Percentiles rank a stretch among this genome's conserved stretches.
phyloP scores from a whole-genome alignment of 2,329 filamentous ascomycete species.

The Didymella pinodella region DNA sequence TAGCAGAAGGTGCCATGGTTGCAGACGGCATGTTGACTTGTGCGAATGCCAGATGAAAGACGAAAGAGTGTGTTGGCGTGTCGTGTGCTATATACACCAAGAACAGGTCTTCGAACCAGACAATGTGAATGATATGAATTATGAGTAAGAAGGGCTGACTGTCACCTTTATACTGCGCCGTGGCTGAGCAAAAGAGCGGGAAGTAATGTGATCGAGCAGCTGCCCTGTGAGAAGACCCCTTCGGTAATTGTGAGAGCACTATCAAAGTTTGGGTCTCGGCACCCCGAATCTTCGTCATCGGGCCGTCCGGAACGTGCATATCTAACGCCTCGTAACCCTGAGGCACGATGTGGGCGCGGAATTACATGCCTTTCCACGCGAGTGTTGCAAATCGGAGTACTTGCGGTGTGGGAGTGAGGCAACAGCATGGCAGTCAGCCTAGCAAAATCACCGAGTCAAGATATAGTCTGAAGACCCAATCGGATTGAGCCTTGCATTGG shows the following conservation, averaged over 20 bases:
- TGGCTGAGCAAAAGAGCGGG: slow-evolving; percentile 3
- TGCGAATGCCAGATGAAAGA: background rate
- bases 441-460: slow-evolving; percentile 9
- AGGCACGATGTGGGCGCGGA: slow-evolving; percentile 3
- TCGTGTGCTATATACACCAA: background rate
- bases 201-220: slow-evolving; percentile 14
- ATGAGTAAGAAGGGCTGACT: background rate
- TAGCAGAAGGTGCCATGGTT: slow-evolving; percentile 13
- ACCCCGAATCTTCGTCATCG: slow-evolving; percentile 17
- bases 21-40: slow-evolving; percentile 11
- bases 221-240: slow-evolving; percentile 10
- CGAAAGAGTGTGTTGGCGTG: background rate
- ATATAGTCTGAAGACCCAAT: slow-evolving; percentile 10
- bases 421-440: slow-evolving; percentile 12
- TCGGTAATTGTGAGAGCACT: slow-evolving; percentile 8
- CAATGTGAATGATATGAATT: background rate
- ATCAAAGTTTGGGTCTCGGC: slow-evolving; percentile 18
- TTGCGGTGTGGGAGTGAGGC: slow-evolving; percentile 22
- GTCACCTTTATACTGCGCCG: slow-evolving; percentile 13
- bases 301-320: slow-evolving; percentile 15
- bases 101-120: background rate
- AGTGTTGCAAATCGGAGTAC: slow-evolving; percentile 6
- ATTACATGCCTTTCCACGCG: background rate
- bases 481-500: background rate
- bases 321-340: slow-evolving; percentile 6